Percentiles rank a stretch among this genome's conserved stretches.
Conservation (phyloP, 257 asterid genomes). For the Plectranthus barbatus region DNA sequence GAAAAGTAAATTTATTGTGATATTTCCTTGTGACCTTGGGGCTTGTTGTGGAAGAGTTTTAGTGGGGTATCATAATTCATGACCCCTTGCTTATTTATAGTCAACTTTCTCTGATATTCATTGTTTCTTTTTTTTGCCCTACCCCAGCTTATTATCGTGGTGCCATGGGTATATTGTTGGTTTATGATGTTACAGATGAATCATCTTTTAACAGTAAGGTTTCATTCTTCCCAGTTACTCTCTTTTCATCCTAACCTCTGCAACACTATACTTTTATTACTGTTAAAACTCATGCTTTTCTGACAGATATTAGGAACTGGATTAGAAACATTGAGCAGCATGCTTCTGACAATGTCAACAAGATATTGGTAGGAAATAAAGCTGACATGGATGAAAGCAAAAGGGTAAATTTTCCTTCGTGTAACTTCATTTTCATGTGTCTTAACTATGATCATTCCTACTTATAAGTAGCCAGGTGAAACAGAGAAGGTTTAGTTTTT, state of each 20-base stretch:
- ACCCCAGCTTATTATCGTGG: constrained; percentile 42
- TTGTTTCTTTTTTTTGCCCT: background rate
- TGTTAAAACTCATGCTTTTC: constrained; percentile 1
- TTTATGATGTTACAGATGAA: constrained; percentile 44
- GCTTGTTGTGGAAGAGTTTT: constrained; percentile 11
- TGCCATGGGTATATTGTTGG: constrained; percentile 50
- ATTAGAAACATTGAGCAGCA: constrained; percentile 51
- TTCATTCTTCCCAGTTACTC: background rate
- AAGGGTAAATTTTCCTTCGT: constrained; percentile 28
- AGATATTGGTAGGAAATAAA: constrained; percentile 49
- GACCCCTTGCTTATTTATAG: background rate
- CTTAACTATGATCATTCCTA: background rate
- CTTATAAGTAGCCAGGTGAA: background rate
- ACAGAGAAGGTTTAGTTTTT: background rate
- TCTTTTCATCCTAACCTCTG: background rate
- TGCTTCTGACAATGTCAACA: constrained; percentile 56
- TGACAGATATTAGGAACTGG: constrained; percentile 52
- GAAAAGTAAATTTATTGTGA: background rate
- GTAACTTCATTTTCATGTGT: background rate
- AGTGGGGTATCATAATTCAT: background rate
- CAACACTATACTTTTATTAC: background rate
- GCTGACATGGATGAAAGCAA: constrained; percentile 64
- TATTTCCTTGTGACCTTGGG: background rate
- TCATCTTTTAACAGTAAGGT: constrained; percentile 39
- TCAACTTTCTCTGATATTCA: background rate